Base-by-base conservation (phyloP, 192 early-diverging fungal species). In the Diversispora eburnea region DNA sequence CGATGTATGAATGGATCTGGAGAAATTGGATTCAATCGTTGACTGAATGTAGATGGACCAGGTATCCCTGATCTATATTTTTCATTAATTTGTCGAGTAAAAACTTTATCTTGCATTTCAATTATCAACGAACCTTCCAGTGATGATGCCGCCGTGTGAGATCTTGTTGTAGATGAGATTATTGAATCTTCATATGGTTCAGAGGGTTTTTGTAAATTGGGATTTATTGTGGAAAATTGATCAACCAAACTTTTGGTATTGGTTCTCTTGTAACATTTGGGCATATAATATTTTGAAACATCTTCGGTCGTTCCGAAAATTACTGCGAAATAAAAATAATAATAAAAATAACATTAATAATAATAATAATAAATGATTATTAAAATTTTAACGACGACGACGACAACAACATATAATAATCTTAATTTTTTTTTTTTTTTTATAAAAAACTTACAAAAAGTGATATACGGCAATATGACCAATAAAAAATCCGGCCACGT, bases 1-100 rank as follows among this genome's bases (percentile, higher is more conserved):
- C 57, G 19, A 17, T 58, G 57, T 9, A 22, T 22, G 25, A 58
- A 58, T 25, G 57, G 57, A 25, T 58, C 57, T 22, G 57, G 20
- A 8, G 57, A n/a, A 20, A 22, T 58, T 22, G 57, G 20, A 22
- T 58, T 25, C 3, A 22, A 7, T 25, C 57, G n/a, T 58, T 58
- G 57, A 58, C 57, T 58, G 5, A 58, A 58, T 58, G 57, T 58
- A 22, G 57, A 58, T 58, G 57, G 57, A 25, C 57, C 57, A 2
- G 57, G 57, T 58, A n/a, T 8, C 25, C 19, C 8, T 58, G 57
- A 0, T 58, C 3, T 9, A 22, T 19, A 17, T 22, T 58, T 22
- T 58, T 58, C 57, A 1, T 33, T 33, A 33, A 33, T 33, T 33
- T 33, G 25, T 33, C 0, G 25, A 33, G 25, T 1, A 33, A 1